Conservation (phyloP, 75 land plant species). For the Picea sitchensis region DNA sequence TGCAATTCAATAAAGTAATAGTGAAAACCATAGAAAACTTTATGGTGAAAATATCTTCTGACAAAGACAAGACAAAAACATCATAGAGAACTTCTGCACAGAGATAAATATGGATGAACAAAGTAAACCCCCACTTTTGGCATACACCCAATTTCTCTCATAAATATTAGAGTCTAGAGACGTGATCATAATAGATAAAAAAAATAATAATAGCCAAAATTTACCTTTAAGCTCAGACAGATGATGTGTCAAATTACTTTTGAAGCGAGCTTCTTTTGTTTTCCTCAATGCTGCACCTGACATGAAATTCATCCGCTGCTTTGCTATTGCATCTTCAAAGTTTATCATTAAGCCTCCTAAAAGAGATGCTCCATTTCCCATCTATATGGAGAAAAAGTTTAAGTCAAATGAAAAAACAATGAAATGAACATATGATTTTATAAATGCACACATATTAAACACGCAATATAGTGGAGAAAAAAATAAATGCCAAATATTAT, state of each 20-base stretch:
- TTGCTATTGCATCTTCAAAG: conserved; percentile 62
- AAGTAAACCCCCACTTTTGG: not conserved
- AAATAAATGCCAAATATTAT: too few species aligned
- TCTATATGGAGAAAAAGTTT: conserved; percentile 17
- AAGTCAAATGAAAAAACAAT: too few species aligned
- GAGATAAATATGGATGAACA: not conserved
- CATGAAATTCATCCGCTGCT: conserved; percentile 37
- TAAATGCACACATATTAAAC: too few species aligned
- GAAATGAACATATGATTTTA: too few species aligned
- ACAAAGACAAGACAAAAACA: not conserved
- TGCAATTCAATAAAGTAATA: too few species aligned
- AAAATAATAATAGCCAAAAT: not conserved
- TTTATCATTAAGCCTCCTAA: conserved; percentile 37
- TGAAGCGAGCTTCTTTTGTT: conserved; percentile 42
- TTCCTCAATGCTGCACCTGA: conserved; percentile 41
- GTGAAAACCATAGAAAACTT: not conserved
- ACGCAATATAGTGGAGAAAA: too few species aligned
- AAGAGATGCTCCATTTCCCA: conserved; percentile 7
- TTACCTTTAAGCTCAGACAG: conserved; percentile 73
- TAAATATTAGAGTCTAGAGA: not conserved
- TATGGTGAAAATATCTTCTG: not conserved
- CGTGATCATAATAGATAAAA: not conserved
- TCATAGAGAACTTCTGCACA: not conserved
- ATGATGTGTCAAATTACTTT: conserved; percentile 48
- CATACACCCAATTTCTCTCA: not conserved